These are phyloP conservation scores for Rehmannia glutinosa DNA, from an alignment of 257 asterid genomes.

Conservation along the genomic window DNA sequence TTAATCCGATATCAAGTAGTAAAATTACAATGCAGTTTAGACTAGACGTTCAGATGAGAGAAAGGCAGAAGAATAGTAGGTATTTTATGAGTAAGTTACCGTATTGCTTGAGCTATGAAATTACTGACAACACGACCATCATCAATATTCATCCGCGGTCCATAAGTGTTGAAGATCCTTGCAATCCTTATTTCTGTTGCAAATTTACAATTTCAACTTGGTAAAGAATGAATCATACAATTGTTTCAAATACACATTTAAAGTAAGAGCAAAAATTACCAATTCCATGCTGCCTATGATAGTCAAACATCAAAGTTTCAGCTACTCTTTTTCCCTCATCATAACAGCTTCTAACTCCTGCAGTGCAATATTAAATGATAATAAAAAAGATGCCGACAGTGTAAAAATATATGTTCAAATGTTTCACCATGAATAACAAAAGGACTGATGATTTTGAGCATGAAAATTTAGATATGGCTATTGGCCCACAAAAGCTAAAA, in stretches of 20 bases:
- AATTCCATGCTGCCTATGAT: slow-evolving; percentile 94
- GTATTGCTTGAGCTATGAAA: slow-evolving; percentile 95
- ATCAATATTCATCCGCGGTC: slow-evolving; percentile 98
- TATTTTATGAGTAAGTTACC: slow-evolving; percentile 38
- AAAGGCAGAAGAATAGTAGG: neutral
- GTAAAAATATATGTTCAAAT: neutral
- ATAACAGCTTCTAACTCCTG: slow-evolving; percentile 95
- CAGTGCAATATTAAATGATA: neutral
- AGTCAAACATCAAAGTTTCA: slow-evolving; percentile 95
- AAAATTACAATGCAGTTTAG: neutral
- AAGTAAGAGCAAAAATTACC: slow-evolving; percentile 33
- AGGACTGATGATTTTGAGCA: neutral
- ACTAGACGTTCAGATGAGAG: neutral
- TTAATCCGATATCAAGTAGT: neutral
- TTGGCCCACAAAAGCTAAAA: neutral
- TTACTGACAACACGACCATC: slow-evolving; percentile 98
- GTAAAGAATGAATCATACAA: neutral
- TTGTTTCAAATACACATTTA: neutral
- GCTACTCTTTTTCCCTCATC: slow-evolving; percentile 98
- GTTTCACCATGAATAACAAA: too few relatives aligned
- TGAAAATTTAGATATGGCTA: neutral
- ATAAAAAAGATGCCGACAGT: neutral
- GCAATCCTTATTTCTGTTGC: slow-evolving; percentile 87
- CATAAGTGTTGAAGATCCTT: slow-evolving; percentile 94
- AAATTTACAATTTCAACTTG: neutral